Evolutionary conservation across 2,329 filamentous ascomycete species (phyloP).

Genomic region (Colletotrichum euphorbiae): DNA sequence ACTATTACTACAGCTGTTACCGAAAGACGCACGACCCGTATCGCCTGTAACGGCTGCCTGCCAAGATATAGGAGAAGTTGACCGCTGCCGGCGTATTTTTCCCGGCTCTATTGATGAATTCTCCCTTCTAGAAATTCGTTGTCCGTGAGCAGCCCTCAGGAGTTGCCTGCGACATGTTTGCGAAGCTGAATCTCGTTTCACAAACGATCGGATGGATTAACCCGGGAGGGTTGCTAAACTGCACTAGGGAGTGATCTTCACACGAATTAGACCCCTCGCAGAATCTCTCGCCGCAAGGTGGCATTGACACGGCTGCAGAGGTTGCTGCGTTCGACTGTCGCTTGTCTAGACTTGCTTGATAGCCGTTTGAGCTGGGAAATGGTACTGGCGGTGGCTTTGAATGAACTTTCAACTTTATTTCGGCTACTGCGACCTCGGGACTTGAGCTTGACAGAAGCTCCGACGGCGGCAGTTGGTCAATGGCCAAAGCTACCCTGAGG

Average conservation of each 20-base stretch:
- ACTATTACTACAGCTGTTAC: too few species aligned
- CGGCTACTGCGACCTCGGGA: not conserved
- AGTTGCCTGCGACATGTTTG: not conserved
- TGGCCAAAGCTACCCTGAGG: not conserved
- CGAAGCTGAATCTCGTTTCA: constrained; percentile 12
- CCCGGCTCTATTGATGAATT: not conserved
- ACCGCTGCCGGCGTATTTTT: not conserved
- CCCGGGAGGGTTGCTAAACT: constrained; percentile 2
- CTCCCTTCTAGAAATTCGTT: not conserved
- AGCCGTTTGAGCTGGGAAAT: constrained; percentile 12
- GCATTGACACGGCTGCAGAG: constrained; percentile 11
- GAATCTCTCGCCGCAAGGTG: constrained; percentile 13
- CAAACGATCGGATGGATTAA: constrained; percentile 2
- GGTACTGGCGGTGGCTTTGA: not conserved
- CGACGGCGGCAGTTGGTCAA: not conserved
- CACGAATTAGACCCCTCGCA: not conserved
- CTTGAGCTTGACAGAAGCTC: not conserved
- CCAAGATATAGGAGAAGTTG: too few species aligned
- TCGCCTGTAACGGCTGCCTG: too few species aligned
- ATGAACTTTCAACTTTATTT: not conserved
- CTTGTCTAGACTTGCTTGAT: constrained; percentile 1
- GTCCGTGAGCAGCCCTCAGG: not conserved
- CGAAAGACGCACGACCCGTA: too few species aligned
- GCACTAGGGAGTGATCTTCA: constrained; percentile 7
- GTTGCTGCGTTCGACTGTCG: not conserved